Base-by-base conservation (phyloP, 2,329 filamentous ascomycete genomes). In the Colletotrichum horii region DNA sequence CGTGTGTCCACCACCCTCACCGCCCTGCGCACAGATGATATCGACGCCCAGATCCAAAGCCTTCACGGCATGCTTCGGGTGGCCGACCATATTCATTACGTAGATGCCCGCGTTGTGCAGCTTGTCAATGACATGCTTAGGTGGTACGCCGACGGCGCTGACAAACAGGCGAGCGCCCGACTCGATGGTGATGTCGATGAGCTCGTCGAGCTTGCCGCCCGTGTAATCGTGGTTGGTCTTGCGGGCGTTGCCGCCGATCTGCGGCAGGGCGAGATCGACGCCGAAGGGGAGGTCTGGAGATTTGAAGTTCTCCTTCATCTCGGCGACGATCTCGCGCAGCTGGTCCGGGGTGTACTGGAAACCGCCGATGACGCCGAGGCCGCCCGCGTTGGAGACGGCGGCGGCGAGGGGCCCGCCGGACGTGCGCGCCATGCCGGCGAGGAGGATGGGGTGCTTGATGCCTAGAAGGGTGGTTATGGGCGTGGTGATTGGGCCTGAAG, bases 161-260 rank as follows among this genome's bases (percentile, higher is more conserved):
- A 98, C 95, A 82, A 98, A 98, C 65, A 98, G 86, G 82, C 89
- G 92, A 9, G 96, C 95, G n/a, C 95, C 94, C 79, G 94, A 94
- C 80, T 93, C 92, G 79, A 98, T 95, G 4, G 94, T 95, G 58
- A 98, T 95, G 80, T 95, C 94, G 78, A 98, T 94, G 38, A 98
- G 89, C 84, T 97, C 94, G 83, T 97, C 94, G 19, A 98, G 91
- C 83, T 95, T 94, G 56, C 96, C 96, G 79, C 94, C 90, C 1
- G 96, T 98, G 88, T 98, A 98, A 85, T 98, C 96, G 85, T 98
- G 95, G 86, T 98, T 98, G 5, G 96, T 98, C 84, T 94, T 94
- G 78, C 96, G 92, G 8, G 96, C 96, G 38, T 86, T 89, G 55
- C 94, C 95, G 72, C 96, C 96, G 71, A 98, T 89, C 86, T 98